Percentiles rank a stretch among this genome's conserved stretches.
These are phyloP conservation scores for Dacryopinax primogenitus DNA, from an alignment of 768 basidiomycete genomes.

Conservation along the genomic window DNA sequence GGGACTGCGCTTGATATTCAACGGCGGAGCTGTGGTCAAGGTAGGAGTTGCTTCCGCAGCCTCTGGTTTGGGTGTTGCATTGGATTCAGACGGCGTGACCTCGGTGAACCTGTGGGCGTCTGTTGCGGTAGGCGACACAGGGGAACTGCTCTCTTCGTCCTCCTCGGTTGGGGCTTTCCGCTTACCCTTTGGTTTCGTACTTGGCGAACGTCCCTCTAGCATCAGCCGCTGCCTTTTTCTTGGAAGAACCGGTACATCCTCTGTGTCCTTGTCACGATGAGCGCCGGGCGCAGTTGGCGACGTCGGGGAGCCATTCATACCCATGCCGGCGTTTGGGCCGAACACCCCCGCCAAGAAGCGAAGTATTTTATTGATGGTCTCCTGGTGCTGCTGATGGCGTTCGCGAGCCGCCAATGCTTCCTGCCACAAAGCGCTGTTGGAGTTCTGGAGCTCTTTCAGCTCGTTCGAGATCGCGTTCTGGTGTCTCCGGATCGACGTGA, in stretches of 20 bases:
- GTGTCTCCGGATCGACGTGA: constrained; percentile 77
- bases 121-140: background rate
- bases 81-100: background rate
- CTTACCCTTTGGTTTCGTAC: background rate
- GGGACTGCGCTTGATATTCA: background rate
- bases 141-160: background rate
- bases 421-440: constrained; percentile 86
- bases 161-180: background rate
- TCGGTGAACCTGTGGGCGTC: background rate
- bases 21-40: background rate
- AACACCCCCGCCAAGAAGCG: constrained; percentile 92
- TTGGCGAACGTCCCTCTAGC: background rate
- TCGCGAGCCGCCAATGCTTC: constrained; percentile 68
- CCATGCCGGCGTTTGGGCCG: constrained; percentile 26
- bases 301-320: background rate
- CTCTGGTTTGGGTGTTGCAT: background rate
- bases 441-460: constrained; percentile 72
- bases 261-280: background rate
- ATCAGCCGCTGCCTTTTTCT: constrained; percentile 6
- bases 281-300: background rate
- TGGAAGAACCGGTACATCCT: background rate
- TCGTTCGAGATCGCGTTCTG: constrained; percentile 86
- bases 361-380: constrained; percentile 90
- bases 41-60: background rate
- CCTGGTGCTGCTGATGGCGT: constrained; percentile 82